Evolutionary conservation across 768 basidiomycete genomes (phyloP).

Genomic region (Boletus vermiculosoides): DNA sequence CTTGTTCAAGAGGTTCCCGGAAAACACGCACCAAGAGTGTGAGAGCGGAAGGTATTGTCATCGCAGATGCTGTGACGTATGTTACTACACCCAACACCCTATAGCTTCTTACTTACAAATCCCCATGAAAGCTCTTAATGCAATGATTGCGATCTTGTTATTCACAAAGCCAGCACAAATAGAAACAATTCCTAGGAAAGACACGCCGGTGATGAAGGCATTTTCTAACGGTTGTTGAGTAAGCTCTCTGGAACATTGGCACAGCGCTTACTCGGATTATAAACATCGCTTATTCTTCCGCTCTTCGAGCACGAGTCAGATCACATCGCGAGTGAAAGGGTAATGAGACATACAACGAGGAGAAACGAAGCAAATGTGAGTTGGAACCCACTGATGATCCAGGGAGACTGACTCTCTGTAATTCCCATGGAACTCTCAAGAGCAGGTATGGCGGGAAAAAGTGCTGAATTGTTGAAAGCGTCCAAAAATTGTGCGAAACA

Average conservation of each 20-base stretch:
- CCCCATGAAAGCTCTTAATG: constrained; percentile 52
- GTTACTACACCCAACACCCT: constrained; percentile 1
- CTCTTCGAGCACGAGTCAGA: constrained; percentile 18
- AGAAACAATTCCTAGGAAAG: constrained; percentile 42
- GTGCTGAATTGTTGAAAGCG: constrained; percentile 41
- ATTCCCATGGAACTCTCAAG: constrained; percentile 24
- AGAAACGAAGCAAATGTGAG: constrained; percentile 46
- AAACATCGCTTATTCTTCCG: constrained; percentile 26
- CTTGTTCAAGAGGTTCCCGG: constrained; percentile 45
- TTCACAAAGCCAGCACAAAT: constrained; percentile 45
- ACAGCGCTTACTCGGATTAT: constrained; percentile 30
- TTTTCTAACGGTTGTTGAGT: constrained; percentile 38
- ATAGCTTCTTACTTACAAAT: constrained; percentile 31
- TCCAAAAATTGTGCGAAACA: constrained; percentile 47
- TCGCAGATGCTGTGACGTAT: constrained; percentile 38
- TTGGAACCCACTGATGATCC: constrained; percentile 44
- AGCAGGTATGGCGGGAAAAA: constrained; percentile 41
- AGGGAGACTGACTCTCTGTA: constrained; percentile 19
- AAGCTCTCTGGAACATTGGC: constrained; percentile 22
- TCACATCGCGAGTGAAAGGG: neutral
- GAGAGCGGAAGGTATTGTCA: constrained; percentile 52
- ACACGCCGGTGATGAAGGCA: constrained; percentile 43
- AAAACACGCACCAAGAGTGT: constrained; percentile 50
- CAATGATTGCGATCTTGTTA: constrained; percentile 46
- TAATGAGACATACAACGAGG: constrained; percentile 16